Conservation (phyloP, 2,329 filamentous ascomycete species). For the Stagonosporopsis vannaccii region DNA sequence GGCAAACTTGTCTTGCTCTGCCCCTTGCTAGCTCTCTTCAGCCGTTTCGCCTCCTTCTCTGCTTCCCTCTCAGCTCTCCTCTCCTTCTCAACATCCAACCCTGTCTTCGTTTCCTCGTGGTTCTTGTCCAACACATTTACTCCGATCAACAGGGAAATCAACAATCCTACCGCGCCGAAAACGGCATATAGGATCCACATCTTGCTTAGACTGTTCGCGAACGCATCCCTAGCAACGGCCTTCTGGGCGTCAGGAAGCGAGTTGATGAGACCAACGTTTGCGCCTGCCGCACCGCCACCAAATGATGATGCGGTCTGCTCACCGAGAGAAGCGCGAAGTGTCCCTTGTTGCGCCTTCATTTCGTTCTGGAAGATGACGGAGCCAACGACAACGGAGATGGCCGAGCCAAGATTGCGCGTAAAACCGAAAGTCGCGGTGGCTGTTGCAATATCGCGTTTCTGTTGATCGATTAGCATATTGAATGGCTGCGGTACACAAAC, state of each 20-base stretch:
- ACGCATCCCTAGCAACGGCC: constrained; percentile 51
- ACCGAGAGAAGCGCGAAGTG: constrained; percentile 60
- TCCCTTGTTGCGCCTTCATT: constrained; percentile 65
- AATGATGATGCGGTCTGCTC: constrained; percentile 60
- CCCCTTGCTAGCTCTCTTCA: constrained; percentile 35
- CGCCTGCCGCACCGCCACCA: constrained; percentile 66
- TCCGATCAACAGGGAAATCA: constrained; percentile 51
- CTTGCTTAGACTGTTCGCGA: constrained; percentile 53
- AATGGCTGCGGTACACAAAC: neutral
- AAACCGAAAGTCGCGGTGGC: constrained; percentile 73
- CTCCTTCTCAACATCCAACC: constrained; percentile 53
- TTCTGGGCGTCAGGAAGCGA: constrained; percentile 58
- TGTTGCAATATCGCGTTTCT: constrained; percentile 68
- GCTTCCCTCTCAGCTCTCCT: constrained; percentile 47
- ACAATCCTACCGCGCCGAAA: constrained; percentile 51
- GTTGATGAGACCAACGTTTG: constrained; percentile 67
- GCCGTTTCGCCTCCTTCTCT: constrained; percentile 40
- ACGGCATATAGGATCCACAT: constrained; percentile 61
- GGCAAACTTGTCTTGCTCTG: constrained; percentile 13
- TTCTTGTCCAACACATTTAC: constrained; percentile 52
- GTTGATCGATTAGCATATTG: constrained; percentile 21
- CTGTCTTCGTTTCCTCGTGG: constrained; percentile 59
- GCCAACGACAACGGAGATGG: constrained; percentile 74
- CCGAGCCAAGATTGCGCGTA: constrained; percentile 72
- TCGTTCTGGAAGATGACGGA: constrained; percentile 81